A percentile compares a stretch with the other conserved stretches of the same genome.
Evolutionary conservation across 768 basidiomycete species (phyloP).

Genomic region (Auricularia sp.): DNA sequence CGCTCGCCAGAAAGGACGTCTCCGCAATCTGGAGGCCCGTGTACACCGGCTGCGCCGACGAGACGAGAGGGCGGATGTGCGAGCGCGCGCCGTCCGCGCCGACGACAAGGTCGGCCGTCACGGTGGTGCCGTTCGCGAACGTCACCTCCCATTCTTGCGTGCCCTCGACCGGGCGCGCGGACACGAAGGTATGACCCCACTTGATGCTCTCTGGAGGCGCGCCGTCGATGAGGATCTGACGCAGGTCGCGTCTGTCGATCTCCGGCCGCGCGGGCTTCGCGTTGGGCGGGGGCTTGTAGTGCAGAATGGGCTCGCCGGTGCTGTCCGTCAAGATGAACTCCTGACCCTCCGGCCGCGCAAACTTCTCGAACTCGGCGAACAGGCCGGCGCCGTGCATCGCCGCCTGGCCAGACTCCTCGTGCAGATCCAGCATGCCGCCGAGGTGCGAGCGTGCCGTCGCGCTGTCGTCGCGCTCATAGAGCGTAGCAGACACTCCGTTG

Average conservation of each 20-base stretch:
- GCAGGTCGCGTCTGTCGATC: background rate
- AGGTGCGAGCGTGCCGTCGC: slow-evolving; percentile 9
- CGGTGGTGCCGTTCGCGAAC: background rate
- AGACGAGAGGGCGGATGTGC: slow-evolving; percentile 25
- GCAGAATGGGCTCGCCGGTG: background rate
- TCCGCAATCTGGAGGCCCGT: slow-evolving; percentile 20
- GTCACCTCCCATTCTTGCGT: background rate
- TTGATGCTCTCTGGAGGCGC: background rate
- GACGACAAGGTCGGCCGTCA: slow-evolving; percentile 18
- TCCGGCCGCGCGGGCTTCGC: background rate
- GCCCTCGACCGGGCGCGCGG: background rate
- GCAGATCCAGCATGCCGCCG: slow-evolving; percentile 8
- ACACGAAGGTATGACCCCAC: background rate
- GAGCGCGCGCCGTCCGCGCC: slow-evolving; percentile 16
- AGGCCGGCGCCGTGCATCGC: slow-evolving; percentile 16
- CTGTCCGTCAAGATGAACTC: slow-evolving; percentile 15
- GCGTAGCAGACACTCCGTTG: slow-evolving; percentile 11
- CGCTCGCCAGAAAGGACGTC: background rate
- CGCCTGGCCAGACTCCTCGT: too few species aligned
- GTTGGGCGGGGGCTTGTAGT: background rate
- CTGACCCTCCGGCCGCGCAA: slow-evolving; percentile 14
- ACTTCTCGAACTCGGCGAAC: slow-evolving; percentile 13
- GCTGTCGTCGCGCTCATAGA: slow-evolving; percentile 18
- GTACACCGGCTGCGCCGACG: slow-evolving; percentile 23
- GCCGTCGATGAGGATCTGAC: background rate